Percentiles rank a stretch among this genome's conserved stretches.
Evolutionary conservation across 2,329 filamentous ascomycete genomes (phyloP).

Genomic region (Beauveria varroae): DNA sequence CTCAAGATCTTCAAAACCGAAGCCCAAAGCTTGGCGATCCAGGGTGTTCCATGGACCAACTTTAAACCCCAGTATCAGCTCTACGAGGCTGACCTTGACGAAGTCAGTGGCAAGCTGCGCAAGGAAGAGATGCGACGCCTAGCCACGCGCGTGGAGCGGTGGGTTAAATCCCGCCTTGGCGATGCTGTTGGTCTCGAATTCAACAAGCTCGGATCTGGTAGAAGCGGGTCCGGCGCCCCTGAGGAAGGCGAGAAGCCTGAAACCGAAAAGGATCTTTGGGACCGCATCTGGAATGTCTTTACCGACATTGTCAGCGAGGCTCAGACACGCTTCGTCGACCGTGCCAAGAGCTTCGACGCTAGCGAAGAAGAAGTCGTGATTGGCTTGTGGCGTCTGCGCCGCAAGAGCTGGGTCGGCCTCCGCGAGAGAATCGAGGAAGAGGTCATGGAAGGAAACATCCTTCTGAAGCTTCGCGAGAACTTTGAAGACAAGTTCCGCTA

Average conservation of each 20-base stretch:
- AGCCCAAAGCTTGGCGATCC: conserved; percentile 65
- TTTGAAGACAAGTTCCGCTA: conserved; percentile 99
- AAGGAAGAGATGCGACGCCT: conserved; percentile 95
- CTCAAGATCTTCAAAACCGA: conserved; percentile 69
- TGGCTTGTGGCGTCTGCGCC: conserved; percentile 82
- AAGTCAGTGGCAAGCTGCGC: conserved; percentile 74
- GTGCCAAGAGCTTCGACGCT: conserved; percentile 89
- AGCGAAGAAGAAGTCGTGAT: conserved; percentile 85
- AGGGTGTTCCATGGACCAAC: conserved; percentile 79
- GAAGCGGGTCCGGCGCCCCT: conserved; percentile 73
- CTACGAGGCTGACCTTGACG: conserved; percentile 85
- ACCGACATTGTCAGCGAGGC: conserved; percentile 76
- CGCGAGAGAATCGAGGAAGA: conserved; percentile 91
- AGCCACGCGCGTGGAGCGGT: conserved; percentile 84
- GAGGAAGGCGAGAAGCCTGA: conserved; percentile 66
- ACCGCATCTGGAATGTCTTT: conserved; percentile 87
- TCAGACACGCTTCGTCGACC: conserved; percentile 75
- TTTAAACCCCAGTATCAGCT: conserved; percentile 72
- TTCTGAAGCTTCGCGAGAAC: conserved; percentile 93
- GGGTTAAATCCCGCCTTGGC: conserved; percentile 80
- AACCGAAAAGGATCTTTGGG: conserved; percentile 85
- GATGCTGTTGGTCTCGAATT: conserved; percentile 91
- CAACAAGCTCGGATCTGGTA: conserved; percentile 87
- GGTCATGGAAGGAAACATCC: conserved; percentile 93
- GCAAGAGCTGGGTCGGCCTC: conserved; percentile 91